Base-by-base conservation (phyloP, 2,329 filamentous ascomycete species). In the Aspergillus calidoustus region DNA sequence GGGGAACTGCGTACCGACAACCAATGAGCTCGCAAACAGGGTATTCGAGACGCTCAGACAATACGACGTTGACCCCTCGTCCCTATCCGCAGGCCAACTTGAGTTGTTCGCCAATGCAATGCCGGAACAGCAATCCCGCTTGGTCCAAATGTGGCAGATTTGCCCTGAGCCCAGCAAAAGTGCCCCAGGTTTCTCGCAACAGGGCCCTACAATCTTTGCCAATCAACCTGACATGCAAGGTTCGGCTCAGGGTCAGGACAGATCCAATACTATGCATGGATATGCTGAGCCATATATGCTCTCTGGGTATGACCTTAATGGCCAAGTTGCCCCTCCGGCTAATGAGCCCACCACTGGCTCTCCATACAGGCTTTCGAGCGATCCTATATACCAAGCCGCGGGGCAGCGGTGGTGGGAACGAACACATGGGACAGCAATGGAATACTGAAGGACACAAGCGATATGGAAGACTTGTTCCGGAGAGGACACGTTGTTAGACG, bases 81-180 rank as follows among this genome's bases (percentile, higher is more conserved):
- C 86, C 23, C 84, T 97, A 49, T 91, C 91, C 13, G 84, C 87
- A 5, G 89, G 89, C 4, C 93, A 97, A 75, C 78, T 93, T 55
- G 85, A 90, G 62, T 86, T 97, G 46, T 96, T 96, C 82, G 86
- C 86, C 67, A 87, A 89, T 64, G 92, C 91, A 56, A 88, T 91
- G 60, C 80, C 85, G 25, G 83, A 89, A 48, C 91, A 96, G 76
- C 87, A 89, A 71, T 79, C 88, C 60, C 87, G 91, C 23, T 83
- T 97, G 17, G 82, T 96, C 44, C 90, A 96, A 74, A 86, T 96
- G 17, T 97, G 93, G 93, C 88, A 87, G 62, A 92, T 93, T 67
- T 91, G 87, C 61, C 91, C 91, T 46, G 62, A 57, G 59, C 54
- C 51, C 47, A 54, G 56, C 56, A 30, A 54, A 51, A 54, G 46